Base-by-base conservation (phyloP, 176 grass and related monocot species). In the Thalia dealbata region DNA sequence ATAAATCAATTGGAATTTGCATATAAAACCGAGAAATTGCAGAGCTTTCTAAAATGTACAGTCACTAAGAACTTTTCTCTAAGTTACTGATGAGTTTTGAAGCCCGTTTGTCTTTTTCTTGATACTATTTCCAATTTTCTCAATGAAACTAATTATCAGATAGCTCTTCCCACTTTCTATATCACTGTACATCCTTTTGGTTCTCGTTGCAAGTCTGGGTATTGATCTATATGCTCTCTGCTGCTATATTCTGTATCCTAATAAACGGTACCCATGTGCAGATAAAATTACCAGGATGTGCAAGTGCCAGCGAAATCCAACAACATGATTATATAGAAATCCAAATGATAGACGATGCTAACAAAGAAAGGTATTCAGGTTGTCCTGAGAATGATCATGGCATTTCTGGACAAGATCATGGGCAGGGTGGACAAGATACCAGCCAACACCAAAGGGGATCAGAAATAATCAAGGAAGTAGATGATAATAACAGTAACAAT, bases 321-420 rank as follows among this genome's bases (percentile, higher is more conserved):
- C 16, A 22, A 35, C 32, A 43, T 68, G 65, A 45, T 68, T 22
- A 22, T 44, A 23, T 15, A 44, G 21, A 68, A 68, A 23, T 43
- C 14, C 62, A 30, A 11, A 68, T 22, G 7, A 44, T 45, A 2
- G 10, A 23, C 43, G 65, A 43, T n/a, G 16, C 65, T 23, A 68
- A 68, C 32, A 68, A 68, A 68, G 65, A 68, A 43, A 68, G 18
- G 38, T 32, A 68, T 43, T 68, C 18, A 44, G 38, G 15, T 68
- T 3, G 38, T 68, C 35, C 65, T 45, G 65, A 68, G 23, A 6
- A 44, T 68, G 65, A 30, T 44, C 65, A 43, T 68, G 27, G 35
- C 65, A 44, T 23, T 21, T 44, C 38, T 43, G 38, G 32, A 68
- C 65, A 22, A 23, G 65, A 11, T 68, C 65, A 44, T 23, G 65